A percentile compares a stretch with the other conserved stretches of the same genome.
phyloP scores from a whole-genome alignment of 78 protist species.

The Dictyostelium intermedium region DNA sequence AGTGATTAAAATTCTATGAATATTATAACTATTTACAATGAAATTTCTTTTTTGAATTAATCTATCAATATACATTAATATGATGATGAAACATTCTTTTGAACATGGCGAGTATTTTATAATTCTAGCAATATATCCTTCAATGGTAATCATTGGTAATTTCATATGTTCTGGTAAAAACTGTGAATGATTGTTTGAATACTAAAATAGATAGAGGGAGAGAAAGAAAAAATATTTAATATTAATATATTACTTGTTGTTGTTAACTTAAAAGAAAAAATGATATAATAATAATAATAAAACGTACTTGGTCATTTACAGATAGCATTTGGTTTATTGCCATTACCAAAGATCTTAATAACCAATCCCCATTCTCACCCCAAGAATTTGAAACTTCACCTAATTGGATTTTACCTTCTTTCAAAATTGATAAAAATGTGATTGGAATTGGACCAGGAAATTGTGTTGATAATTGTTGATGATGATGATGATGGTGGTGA shows the following conservation, averaged over 20 bases:
- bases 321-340: conserved; percentile 40
- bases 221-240: no score
- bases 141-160: conserved; percentile 73
- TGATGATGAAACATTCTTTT: conserved; percentile 64
- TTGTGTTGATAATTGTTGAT: conserved; percentile 41
- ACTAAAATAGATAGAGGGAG: no score
- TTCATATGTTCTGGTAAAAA: conserved; percentile 71
- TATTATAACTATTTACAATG: conserved; percentile 70
- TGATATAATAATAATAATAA: neutral
- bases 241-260: no score
- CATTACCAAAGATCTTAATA: conserved; percentile 30
- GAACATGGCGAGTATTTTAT: conserved; percentile 71
- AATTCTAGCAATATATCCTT: conserved; percentile 49
- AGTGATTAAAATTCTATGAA: conserved; percentile 72
- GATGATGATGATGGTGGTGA: neutral
- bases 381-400: conserved; percentile 28
- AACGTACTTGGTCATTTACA: conserved; percentile 39
- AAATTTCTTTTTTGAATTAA: conserved; percentile 45
- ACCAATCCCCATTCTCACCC: conserved; percentile 42
- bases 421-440: conserved; percentile 28
- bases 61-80: conserved; percentile 63
- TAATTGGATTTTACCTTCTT: conserved; percentile 28
- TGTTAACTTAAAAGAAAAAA: no score
- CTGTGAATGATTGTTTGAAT: conserved; percentile 56
- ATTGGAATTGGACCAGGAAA: neutral